phyloP scores from a whole-genome alignment of 2,329 filamentous ascomycete genomes.

The Bipolaris sorokiniana region DNA sequence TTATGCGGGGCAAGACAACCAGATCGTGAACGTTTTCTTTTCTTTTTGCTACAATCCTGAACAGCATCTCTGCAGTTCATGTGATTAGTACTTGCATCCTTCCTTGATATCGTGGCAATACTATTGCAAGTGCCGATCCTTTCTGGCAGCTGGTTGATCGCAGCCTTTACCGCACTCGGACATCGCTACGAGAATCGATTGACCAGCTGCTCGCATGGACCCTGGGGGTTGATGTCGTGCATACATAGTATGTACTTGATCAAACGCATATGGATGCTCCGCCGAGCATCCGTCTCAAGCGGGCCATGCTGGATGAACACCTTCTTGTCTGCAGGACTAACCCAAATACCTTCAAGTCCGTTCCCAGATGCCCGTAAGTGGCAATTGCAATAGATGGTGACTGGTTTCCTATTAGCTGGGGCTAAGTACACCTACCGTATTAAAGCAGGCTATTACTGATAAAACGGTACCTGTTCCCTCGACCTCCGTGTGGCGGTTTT shows the following conservation, averaged over 20 bases:
- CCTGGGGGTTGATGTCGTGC: neutral
- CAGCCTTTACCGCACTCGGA: neutral
- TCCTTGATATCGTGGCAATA: neutral
- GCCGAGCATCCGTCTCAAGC: neutral
- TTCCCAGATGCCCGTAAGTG: neutral
- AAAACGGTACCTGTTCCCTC: neutral
- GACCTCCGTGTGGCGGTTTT: neutral
- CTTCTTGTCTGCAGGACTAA: neutral
- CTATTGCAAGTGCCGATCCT: neutral
- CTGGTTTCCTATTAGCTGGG: neutral
- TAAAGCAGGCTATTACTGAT: neutral
- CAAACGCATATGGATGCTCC: neutral
- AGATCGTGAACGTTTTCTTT: too few relatives aligned
- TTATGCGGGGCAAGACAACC: neutral
- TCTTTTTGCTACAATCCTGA: neutral
- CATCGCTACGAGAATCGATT: neutral
- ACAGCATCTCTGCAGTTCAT: neutral
- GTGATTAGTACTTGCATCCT: neutral
- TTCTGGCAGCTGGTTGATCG: neutral
- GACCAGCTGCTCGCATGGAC: neutral
- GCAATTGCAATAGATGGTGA: neutral
- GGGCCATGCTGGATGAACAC: neutral
- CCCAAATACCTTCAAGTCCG: neutral
- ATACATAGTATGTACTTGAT: neutral
- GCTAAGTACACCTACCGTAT: neutral